Conservation (phyloP, 371 early-diverging fungal genomes). For the Haplosporangium sp. region DNA sequence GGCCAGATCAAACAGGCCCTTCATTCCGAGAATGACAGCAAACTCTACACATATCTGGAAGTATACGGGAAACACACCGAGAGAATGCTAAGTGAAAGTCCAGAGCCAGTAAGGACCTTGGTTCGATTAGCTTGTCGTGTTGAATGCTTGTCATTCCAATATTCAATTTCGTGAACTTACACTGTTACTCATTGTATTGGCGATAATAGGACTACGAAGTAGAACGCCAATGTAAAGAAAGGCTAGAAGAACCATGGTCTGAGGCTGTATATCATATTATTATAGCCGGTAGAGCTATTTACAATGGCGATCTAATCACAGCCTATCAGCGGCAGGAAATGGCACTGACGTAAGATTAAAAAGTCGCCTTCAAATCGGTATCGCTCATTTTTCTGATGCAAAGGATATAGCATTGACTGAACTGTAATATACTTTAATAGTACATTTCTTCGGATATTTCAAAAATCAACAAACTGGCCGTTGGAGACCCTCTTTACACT, state of each 20-base stretch:
- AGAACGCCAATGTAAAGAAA: constrained; percentile 43
- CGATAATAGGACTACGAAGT: constrained; percentile 38
- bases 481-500: constrained; percentile 67
- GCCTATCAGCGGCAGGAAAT: constrained; percentile 69
- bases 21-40: constrained; percentile 17
- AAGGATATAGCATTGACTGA: no score
- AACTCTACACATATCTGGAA: constrained; percentile 18
- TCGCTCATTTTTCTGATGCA: no score
- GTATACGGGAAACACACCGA: constrained; percentile 26
- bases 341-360: constrained; percentile 61
- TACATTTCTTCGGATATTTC: constrained; percentile 61
- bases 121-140: neutral
- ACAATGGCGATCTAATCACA: constrained; percentile 55
- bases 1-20: constrained; percentile 39
- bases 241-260: constrained; percentile 61
- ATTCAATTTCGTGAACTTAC: neutral
- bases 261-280: constrained; percentile 63
- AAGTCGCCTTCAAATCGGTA: no score
- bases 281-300: constrained; percentile 55
- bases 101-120: constrained; percentile 19
- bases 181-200: neutral
- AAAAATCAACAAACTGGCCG: constrained; percentile 61
- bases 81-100: constrained; percentile 19
- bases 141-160: neutral
- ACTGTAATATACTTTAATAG: constrained; percentile 30